Evolutionary conservation across 129 eudicot species (phyloP).

Genomic region (Scalesia atractyloides): DNA sequence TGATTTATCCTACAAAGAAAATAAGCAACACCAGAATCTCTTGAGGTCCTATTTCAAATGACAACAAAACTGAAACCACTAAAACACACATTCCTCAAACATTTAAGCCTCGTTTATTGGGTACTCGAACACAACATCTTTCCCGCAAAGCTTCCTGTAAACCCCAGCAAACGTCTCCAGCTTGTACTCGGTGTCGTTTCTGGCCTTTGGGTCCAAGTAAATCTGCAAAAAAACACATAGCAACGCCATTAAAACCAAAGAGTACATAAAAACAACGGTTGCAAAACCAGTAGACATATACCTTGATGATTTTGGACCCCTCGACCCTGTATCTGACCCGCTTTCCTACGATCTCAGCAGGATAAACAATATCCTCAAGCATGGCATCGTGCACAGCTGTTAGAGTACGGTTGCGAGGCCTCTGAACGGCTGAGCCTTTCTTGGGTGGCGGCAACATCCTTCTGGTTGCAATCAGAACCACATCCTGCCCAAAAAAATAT

Average conservation of each 20-base stretch:
- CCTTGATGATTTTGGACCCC: constrained; percentile 74
- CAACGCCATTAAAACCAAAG: neutral
- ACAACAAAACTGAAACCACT: constrained; percentile 29
- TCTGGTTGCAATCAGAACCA: constrained; percentile 66
- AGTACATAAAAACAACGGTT: neutral
- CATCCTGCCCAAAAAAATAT: constrained; percentile 46
- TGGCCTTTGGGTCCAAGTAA: constrained; percentile 71
- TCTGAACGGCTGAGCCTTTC: constrained; percentile 69
- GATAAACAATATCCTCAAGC: constrained; percentile 64
- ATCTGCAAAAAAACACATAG: constrained; percentile 33
- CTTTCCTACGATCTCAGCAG: constrained; percentile 76
- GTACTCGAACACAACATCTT: constrained; percentile 72
- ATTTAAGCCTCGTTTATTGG: constrained; percentile 50
- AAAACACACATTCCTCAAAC: constrained; percentile 18
- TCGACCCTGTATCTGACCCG: constrained; percentile 64
- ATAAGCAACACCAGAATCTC: constrained; percentile 20
- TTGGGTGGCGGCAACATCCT: constrained; percentile 70
- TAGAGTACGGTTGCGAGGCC: constrained; percentile 67
- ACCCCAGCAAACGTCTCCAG: constrained; percentile 71
- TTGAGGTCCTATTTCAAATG: constrained; percentile 25
- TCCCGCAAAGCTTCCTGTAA: constrained; percentile 80
- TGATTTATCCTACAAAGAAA: constrained; percentile 25
- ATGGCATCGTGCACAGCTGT: constrained; percentile 74
- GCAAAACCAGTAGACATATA: neutral
- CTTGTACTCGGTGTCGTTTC: constrained; percentile 77